Conservation (phyloP, 2,329 filamentous ascomycete species). For the Aspergillus sergii region DNA sequence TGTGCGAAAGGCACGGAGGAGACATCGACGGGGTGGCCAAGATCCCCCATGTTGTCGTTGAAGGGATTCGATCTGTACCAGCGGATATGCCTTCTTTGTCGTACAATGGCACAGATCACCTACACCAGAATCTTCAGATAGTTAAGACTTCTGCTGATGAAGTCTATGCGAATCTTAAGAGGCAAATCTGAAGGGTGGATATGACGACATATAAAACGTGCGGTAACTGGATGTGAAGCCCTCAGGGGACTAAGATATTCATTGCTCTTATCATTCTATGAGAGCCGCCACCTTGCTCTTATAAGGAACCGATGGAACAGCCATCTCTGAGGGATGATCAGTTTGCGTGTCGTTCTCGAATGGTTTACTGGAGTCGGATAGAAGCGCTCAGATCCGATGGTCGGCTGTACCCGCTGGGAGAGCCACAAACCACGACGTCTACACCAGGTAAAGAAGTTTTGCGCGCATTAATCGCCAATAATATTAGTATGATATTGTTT, state of each 20-base stretch:
- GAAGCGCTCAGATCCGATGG: constrained; percentile 18
- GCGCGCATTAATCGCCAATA: neutral
- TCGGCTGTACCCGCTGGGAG: constrained; percentile 14
- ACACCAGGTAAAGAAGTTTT: neutral
- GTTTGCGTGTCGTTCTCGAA: constrained; percentile 1
- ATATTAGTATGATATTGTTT: neutral
- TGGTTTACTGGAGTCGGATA: constrained; percentile 3
- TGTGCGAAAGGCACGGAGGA: constrained; percentile 32
- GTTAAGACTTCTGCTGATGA: neutral
- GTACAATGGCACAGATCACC: neutral
- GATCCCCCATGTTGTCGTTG: constrained; percentile 22
- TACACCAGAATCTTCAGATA: neutral
- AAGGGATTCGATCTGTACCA: neutral
- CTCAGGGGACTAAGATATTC: neutral
- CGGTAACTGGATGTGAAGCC: neutral
- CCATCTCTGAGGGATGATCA: constrained; percentile 4
- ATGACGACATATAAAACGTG: neutral
- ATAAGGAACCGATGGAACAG: neutral
- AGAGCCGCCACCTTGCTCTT: neutral
- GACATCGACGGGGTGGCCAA: constrained; percentile 24
- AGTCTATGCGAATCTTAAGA: neutral
- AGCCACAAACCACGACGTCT: neutral
- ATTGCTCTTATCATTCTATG: constrained; percentile 6
- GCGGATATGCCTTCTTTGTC: neutral
- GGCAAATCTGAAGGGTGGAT: neutral